These are phyloP conservation scores for Eutypella sp. DNA, from an alignment of 2,329 filamentous ascomycete species.

Conservation along the genomic window DNA sequence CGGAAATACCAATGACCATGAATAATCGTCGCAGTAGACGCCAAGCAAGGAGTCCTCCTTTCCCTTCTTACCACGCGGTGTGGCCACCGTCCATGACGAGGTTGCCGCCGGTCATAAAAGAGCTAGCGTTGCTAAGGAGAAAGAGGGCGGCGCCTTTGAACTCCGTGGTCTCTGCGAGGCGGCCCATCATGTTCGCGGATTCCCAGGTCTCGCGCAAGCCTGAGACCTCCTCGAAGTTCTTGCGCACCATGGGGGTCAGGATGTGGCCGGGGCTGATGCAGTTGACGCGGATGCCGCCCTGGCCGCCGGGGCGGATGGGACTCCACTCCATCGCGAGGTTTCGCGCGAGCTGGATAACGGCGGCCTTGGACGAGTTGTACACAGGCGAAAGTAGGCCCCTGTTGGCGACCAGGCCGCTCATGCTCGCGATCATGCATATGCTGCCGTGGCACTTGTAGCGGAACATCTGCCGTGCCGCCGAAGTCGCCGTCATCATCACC, in stretches of 20 bases:
- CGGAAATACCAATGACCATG: too few relatives aligned
- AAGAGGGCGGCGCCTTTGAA: constrained; percentile 59
- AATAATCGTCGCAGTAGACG: too few relatives aligned
- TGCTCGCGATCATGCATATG: constrained; percentile 53
- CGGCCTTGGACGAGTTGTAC: constrained; percentile 64
- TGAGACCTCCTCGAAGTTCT: constrained; percentile 64
- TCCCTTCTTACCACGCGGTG: constrained; percentile 9
- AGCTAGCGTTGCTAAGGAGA: constrained; percentile 56
- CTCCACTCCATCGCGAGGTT: constrained; percentile 63
- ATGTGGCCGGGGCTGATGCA: constrained; percentile 66
- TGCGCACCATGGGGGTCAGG: constrained; percentile 66
- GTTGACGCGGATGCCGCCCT: constrained; percentile 61
- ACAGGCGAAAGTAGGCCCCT: constrained; percentile 61
- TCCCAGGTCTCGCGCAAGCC: constrained; percentile 58
- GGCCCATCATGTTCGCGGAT: constrained; percentile 67
- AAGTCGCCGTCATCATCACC: constrained; percentile 65
- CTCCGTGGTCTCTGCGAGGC: constrained; percentile 52
- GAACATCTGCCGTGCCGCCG: constrained; percentile 60
- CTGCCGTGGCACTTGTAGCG: constrained; percentile 46
- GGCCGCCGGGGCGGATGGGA: constrained; percentile 30
- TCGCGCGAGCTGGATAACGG: constrained; percentile 56
- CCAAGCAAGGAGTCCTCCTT: too few relatives aligned
- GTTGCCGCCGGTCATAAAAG: constrained; percentile 46
- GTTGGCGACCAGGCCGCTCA: constrained; percentile 47
- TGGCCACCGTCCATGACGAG: constrained; percentile 17